Base-by-base conservation (phyloP, 495 filamentous ascomycete species). In the Articulospora tetracladia region DNA sequence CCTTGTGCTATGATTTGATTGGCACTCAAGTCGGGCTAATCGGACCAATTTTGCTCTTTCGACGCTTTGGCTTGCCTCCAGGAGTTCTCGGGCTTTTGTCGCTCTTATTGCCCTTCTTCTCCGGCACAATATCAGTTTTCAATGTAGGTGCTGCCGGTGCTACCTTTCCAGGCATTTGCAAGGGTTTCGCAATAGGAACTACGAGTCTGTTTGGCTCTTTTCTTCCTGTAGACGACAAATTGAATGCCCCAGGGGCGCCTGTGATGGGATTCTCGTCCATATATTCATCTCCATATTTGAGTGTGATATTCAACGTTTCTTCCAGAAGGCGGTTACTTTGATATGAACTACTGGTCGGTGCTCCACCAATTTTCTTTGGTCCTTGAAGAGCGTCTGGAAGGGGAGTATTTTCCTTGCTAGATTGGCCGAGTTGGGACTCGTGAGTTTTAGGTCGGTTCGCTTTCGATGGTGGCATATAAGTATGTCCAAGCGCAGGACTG, bases 201-300 rank as follows among this genome's bases (percentile, higher is more conserved):
- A 51, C 27, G 28, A 69, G 54, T 34, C 62, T 69, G 6, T 59
- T 60, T 51, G 53, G 46, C 12, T 62, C 67, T 27, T 59, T 64
- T 36, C 80, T 73, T 1, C 81, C 80, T 3, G 84, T 83, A 27
- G 79, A 86, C 12, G 83, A 84, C 52, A 95, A 77, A 55, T 88
- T 86, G 73, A 96, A 96, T n/a, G 85, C 83, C 22, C 93, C 92
- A 0, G 93, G 93, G 65, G 89, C 86, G 48, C 93, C 93, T 1
- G 88, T 84, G 50, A 96, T 82, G 1, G 92, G 91, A 64, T 87
- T 94, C 70, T 96, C 92, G 72, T 98, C 92, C 84, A 94, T 92
- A 72, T 84, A 96, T 55, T 98, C 93, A 50, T 87, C 83, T 24
- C 82, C 83, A 57, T 85, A 86, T 34, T 79, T 79, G 17, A 86